These are phyloP conservation scores for Cyclocybe cylindracea DNA, from an alignment of 768 basidiomycete species.

Conservation along the genomic window DNA sequence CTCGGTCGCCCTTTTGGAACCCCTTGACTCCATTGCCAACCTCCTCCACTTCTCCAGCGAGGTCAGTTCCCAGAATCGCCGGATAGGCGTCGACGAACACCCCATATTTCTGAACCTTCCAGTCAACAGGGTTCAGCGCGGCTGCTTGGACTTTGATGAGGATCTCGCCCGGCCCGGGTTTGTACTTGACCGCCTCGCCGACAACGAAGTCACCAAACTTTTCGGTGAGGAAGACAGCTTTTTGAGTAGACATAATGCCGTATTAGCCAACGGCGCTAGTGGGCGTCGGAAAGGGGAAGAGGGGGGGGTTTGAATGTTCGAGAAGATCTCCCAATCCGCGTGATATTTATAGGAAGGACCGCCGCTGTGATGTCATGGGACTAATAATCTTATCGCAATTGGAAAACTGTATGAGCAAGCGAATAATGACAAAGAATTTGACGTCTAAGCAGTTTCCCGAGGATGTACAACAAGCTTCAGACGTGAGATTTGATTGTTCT, in stretches of 20 bases:
- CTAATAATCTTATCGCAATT: too few species aligned
- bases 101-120: constrained; percentile 28
- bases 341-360: too few species aligned
- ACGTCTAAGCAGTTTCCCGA: neutral
- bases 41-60: constrained; percentile 50
- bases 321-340: too few species aligned
- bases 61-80: constrained; percentile 47
- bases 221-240: constrained; percentile 25
- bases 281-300: neutral
- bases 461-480: constrained; percentile 6
- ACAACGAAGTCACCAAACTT: constrained; percentile 19
- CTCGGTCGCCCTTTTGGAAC: constrained; percentile 52
- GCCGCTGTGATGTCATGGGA: too few species aligned
- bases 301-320: too few species aligned
- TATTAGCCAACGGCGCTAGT: neutral
- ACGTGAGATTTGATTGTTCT: constrained; percentile 4
- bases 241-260: constrained; percentile 26
- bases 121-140: constrained; percentile 51
- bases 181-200: constrained; percentile 13
- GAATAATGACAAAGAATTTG: too few species aligned
- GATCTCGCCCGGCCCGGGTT: constrained; percentile 40
- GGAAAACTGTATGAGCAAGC: too few species aligned
- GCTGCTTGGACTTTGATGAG: constrained; percentile 41
- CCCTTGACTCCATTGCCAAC: constrained; percentile 52
- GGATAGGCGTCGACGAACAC: constrained; percentile 38